Conservation (phyloP, 2,329 filamentous ascomycete species). For the Aspergillus sp. region DNA sequence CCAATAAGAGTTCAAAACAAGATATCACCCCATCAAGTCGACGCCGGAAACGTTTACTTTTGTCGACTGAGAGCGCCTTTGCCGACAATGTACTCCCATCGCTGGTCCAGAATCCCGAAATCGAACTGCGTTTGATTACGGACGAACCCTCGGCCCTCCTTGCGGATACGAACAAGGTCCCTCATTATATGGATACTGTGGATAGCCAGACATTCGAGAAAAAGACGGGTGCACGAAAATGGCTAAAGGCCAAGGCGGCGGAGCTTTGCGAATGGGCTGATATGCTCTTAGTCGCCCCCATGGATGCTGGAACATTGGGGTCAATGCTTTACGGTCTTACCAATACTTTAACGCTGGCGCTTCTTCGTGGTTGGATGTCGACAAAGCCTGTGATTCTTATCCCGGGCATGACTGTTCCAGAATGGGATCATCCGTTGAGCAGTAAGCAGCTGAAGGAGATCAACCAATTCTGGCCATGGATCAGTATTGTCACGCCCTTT, state of each 20-base stretch:
- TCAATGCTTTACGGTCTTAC: slow-evolving; percentile 84
- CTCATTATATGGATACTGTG: slow-evolving; percentile 37
- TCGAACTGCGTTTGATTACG: slow-evolving; percentile 39
- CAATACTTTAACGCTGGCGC: slow-evolving; percentile 73
- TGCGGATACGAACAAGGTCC: slow-evolving; percentile 32
- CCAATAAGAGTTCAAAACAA: neutral
- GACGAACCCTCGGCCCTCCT: slow-evolving; percentile 34
- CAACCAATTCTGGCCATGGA: slow-evolving; percentile 78
- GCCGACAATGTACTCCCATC: slow-evolving; percentile 34
- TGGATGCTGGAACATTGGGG: slow-evolving; percentile 77
- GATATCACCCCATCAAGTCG: slow-evolving; percentile 3
- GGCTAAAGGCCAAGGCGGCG: slow-evolving; percentile 38
- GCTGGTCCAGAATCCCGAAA: slow-evolving; percentile 31
- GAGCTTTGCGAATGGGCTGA: slow-evolving; percentile 85
- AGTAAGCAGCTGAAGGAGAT: slow-evolving; percentile 83
- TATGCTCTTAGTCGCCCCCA: slow-evolving; percentile 75
- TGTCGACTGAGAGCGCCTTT: slow-evolving; percentile 37
- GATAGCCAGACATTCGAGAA: slow-evolving; percentile 35
- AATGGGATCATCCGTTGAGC: slow-evolving; percentile 88
- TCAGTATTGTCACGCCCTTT: slow-evolving; percentile 74
- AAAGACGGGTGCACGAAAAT: slow-evolving; percentile 32
- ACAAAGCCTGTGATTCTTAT: slow-evolving; percentile 80
- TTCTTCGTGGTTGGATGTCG: slow-evolving; percentile 80
- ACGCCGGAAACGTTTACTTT: slow-evolving; percentile 27
- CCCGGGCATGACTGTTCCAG: slow-evolving; percentile 80